Percentiles rank a stretch among this genome's conserved stretches.
These are phyloP conservation scores for Starmerella gropengiesseri DNA, from an alignment of 805 yeast genomes.

Conservation along the genomic window DNA sequence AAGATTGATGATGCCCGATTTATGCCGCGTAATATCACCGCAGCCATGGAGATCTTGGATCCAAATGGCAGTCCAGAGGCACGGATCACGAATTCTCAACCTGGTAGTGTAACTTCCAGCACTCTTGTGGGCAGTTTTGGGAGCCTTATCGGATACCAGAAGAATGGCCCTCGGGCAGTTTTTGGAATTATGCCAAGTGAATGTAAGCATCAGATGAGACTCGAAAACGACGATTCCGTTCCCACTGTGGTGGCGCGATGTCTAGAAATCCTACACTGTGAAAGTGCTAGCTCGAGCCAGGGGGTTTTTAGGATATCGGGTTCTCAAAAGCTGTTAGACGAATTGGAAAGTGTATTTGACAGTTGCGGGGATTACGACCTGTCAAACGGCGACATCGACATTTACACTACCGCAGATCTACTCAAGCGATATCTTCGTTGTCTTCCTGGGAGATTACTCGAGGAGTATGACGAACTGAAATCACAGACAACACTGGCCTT, in stretches of 20 bases:
- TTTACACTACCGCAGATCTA: constrained; percentile 78
- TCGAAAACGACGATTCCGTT: constrained; percentile 37
- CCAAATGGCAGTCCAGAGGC: too few relatives aligned
- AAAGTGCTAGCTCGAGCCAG: constrained; percentile 71
- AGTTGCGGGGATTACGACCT: constrained; percentile 22
- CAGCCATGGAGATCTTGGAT: too few relatives aligned
- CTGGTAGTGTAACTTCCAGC: too few relatives aligned
- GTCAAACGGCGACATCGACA: constrained; percentile 36
- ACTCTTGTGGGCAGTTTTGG: too few relatives aligned
- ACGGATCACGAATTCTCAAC: too few relatives aligned
- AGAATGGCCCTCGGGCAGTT: background rate
- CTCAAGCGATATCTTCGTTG: constrained; percentile 73
- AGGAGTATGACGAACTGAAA: constrained; percentile 18
- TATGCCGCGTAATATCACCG: too few relatives aligned
- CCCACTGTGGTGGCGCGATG: constrained; percentile 77
- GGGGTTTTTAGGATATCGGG: constrained; percentile 79
- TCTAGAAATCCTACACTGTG: constrained; percentile 49
- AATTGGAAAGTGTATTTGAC: constrained; percentile 57
- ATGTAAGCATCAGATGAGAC: constrained; percentile 47
- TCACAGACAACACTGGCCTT: constrained; percentile 20
- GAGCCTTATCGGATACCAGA: too few relatives aligned
- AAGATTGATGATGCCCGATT: too few relatives aligned
- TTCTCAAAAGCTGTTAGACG: constrained; percentile 52
- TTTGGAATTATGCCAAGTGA: constrained; percentile 13
- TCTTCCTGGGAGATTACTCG: constrained; percentile 49